Evolutionary conservation across 768 basidiomycete species (phyloP), one percentile per base, ranked within the genome.

Genomic region (Boletus eberwhitei): DNA sequence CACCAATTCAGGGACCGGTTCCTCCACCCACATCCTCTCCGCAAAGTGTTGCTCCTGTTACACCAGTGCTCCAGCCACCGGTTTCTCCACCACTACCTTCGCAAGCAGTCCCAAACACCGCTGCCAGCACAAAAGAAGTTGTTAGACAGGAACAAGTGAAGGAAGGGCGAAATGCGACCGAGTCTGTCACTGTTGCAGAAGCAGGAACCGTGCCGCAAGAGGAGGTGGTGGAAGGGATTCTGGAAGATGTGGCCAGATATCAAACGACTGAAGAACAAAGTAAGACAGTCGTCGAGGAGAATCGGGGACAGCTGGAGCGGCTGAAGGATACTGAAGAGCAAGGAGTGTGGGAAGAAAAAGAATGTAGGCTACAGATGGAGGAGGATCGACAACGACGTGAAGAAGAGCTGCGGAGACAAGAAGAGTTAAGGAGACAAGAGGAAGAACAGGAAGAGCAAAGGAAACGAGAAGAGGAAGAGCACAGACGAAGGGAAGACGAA

Each of bases 101-200:
- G 5, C 60, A 52, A 31, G 49, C 55, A 40, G 32, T n/a, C 8
- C n/a, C 22, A 34, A 37, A 32, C 26, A 38, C 19, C 17, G 17
- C 11, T 46, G 4, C 31, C 31, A 65, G 65, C 40, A 70, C 73
- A 45, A 70, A 65, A 37, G 66, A 32, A 43, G 74, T 70, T 32
- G 68, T 67, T 9, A 72, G 75, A 11, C 77, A 78, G 44, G 75
- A 75, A 50, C 65, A 66, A 34, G 78, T 73, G 64, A 79, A 55
- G 76, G 82, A 56, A 31, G 52, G 48, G 36, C 48, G 38, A 43
- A 53, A 57, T 22, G 37, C 24, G 5, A 17, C 2, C 1, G 51
- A 36, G 14, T 26, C 40, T 46, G 19, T 48, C 14, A 3, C 17
- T 45, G 21, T 32, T 26, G 34, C 47, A 22, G 48, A 52, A 14